Base-by-base conservation (phyloP, 805 yeast genomes). In the Yamadazyma akitaensis region DNA sequence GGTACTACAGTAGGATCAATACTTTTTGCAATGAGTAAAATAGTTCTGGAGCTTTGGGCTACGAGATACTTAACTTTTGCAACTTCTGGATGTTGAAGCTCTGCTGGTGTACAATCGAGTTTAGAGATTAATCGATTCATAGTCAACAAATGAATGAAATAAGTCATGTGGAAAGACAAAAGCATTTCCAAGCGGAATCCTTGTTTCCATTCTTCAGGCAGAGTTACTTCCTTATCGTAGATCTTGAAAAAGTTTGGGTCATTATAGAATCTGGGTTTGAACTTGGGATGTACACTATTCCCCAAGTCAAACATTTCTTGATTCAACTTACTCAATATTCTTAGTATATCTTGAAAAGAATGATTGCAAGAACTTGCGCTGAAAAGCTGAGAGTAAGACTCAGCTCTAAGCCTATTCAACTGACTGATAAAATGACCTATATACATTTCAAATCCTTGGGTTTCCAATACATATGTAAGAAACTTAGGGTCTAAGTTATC, bases 11-110 rank as follows among this genome's bases (percentile, higher is more conserved):
- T 47, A 12, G 53, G 51, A 28, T 56, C 59, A 13, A 67, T 30
- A 24, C 54, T 55, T 5, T 53, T 55, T 2, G 59, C 55, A 24
- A 67, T 51, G 41, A 55, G 54, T 19, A 71, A 45, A 10, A 71
- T 62, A 0, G 75, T 70, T 25, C 76, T 54, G 5, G 75, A 70
- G 25, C 72, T 59, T 37, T 67, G 62, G 31, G 66, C 48, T 3
- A 68, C 61, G 19, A 68, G 44, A 34, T 60, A 57, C 31, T 52
- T 54, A 1, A 49, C 34, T 3, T 47, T 53, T 13, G 58, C 58
- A 3, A 50, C 54, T 14, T 58, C 58, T 7, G 34, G 26, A 28
- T 25, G 16, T 21, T 37, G 28, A 11, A 24, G 24, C 5, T 40
- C 43, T 3, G 33, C 37, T 19, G 35, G 38, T 11, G 31, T 16